Conservation (phyloP, 2,329 filamentous ascomycete genomes). For the Coniochaeta sp. region DNA sequence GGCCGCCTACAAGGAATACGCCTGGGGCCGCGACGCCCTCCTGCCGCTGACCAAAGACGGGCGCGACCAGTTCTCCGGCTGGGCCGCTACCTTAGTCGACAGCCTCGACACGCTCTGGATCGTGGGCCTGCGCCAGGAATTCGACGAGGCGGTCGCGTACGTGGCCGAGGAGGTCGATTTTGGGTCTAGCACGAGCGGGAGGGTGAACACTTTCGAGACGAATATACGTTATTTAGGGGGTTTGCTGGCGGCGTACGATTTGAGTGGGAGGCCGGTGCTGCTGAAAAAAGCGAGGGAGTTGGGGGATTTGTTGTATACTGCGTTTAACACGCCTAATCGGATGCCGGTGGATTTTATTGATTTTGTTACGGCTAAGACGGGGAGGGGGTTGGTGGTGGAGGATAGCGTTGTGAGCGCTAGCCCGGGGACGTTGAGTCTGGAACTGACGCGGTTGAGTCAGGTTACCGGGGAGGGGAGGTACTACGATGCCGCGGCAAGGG, state of each 20-base stretch:
- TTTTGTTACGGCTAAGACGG: constrained; percentile 32
- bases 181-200: constrained; percentile 36
- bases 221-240: constrained; percentile 66
- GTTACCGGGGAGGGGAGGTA: constrained; percentile 66
- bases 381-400: constrained; percentile 26
- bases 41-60: constrained; percentile 44
- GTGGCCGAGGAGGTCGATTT: constrained; percentile 55
- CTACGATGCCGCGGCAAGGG: constrained; percentile 65
- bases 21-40: constrained; percentile 60
- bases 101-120: constrained; percentile 67
- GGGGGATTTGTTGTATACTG: constrained; percentile 36
- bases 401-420: constrained; percentile 32
- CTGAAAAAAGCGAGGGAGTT: constrained; percentile 36
- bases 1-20: constrained; percentile 52
- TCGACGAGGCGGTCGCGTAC: constrained; percentile 53
- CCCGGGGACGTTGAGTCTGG: constrained; percentile 59
- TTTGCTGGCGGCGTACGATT: constrained; percentile 61
- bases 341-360: constrained; percentile 42
- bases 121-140: constrained; percentile 60
- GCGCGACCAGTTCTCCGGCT: constrained; percentile 56
- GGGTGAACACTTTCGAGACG: constrained; percentile 64
- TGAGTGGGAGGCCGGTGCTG: constrained; percentile 43
- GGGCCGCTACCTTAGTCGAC: constrained; percentile 63
- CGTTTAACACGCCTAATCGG: constrained; percentile 36
- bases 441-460: constrained; percentile 67